Conservation (phyloP, 2,329 filamentous ascomycete genomes). For the Sporothrix globosa region DNA sequence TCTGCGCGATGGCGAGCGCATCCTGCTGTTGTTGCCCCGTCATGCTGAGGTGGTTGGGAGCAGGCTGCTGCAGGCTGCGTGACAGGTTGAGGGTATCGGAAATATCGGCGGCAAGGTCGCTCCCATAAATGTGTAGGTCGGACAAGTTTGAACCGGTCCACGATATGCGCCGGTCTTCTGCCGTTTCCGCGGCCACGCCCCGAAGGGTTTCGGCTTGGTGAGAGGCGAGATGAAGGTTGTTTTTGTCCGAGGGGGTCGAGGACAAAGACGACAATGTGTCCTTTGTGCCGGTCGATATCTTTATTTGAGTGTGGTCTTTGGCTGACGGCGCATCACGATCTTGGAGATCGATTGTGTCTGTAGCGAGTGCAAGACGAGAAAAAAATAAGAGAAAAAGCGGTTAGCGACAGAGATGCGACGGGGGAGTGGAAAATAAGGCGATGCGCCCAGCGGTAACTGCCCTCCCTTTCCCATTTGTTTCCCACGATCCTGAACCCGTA, state of each 20-base stretch:
- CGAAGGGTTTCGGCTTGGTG: constrained; percentile 86
- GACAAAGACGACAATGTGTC: constrained; percentile 48
- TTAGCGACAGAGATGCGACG: constrained; percentile 36
- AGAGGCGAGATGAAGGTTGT: constrained; percentile 58
- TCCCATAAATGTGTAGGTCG: constrained; percentile 52
- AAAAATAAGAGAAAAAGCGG: constrained; percentile 34
- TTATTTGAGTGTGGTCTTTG: constrained; percentile 71
- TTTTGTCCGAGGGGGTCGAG: constrained; percentile 10
- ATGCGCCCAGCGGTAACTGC: constrained; percentile 28
- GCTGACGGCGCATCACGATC: constrained; percentile 79
- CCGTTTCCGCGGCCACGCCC: constrained; percentile 75
- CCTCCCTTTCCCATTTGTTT: constrained; percentile 25
- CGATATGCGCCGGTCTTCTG: constrained; percentile 70
- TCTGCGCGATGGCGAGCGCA: constrained; percentile 63
- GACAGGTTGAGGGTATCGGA: constrained; percentile 46
- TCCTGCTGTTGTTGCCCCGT: constrained; percentile 54
- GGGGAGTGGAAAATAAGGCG: constrained; percentile 15
- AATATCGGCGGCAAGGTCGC: constrained; percentile 50
- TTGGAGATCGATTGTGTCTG: constrained; percentile 96
- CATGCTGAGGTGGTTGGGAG: constrained; percentile 39
- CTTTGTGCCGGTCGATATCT: constrained; percentile 53
- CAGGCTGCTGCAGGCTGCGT: constrained; percentile 31
- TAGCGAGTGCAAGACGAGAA: constrained; percentile 27
- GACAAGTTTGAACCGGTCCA: constrained; percentile 49
- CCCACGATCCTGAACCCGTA: constrained; percentile 31